phyloP scores from a whole-genome alignment of 768 basidiomycete genomes.

The Hygrophoropsis aurantiaca region DNA sequence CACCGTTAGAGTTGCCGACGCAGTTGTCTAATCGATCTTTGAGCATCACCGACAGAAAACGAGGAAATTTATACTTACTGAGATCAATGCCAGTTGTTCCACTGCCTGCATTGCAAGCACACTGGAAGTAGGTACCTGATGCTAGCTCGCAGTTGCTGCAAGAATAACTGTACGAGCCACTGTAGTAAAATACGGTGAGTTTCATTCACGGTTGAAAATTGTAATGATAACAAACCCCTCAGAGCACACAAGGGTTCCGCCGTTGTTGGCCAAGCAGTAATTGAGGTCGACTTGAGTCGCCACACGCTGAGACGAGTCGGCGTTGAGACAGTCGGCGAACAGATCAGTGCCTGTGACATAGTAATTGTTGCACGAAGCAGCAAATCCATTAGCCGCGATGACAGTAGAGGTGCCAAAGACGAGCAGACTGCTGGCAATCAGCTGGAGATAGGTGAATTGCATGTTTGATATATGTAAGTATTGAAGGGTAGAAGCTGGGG shows the following conservation, averaged over 20 bases:
- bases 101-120: neutral
- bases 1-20: too few species aligned
- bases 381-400: neutral
- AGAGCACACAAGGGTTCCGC: neutral
- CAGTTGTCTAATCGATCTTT: too few species aligned
- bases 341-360: neutral
- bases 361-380: neutral
- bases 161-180: neutral
- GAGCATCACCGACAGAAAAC: too few species aligned
- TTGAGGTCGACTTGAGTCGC: neutral
- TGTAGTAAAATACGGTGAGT: neutral
- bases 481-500: too few species aligned
- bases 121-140: neutral
- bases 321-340: neutral
- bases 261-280: slow-evolving; percentile 1
- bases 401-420: neutral
- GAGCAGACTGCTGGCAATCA: neutral
- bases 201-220: too few species aligned
- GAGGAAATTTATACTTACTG: neutral
- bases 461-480: neutral
- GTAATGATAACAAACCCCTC: neutral
- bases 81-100: neutral
- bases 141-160: neutral
- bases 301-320: neutral
- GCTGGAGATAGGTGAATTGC: neutral